Base-by-base conservation (phyloP, 164 flowering plant genomes). In the Chimonanthus salicifolius region DNA sequence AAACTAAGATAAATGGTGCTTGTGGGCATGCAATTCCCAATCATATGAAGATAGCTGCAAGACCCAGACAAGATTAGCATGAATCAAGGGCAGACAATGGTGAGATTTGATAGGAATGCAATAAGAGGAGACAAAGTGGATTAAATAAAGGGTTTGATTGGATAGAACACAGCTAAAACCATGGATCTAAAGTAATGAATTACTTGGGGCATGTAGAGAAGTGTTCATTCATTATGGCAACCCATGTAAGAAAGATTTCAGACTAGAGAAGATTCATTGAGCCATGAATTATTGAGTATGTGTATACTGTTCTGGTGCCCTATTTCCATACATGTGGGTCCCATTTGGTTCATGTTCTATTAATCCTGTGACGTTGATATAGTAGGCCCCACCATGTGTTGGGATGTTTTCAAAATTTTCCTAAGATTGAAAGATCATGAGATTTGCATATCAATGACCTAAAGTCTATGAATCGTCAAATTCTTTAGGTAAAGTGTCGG, bases 81-180 rank as follows among this genome's bases (percentile, higher is more conserved):
- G 74, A 79, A 83, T 74, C 80, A 78, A 82, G 84, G 86, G 77
- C 82, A 82, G 83, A 71, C 70, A 78, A 72, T 49, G 77, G 82
- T 58, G 20, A 47, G 54, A 75, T 76, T 80, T 78, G 79, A 79
- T 78, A 79, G 70, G 67, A 65, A 63, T 78, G 50, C 69, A 50
- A 67, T 62, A 70, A 58, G 13, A 72, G 82, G 74, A 68, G 82
- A 80, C 83, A 83, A 49, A 1, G 18, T 8, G 15, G 50, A 68
- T 72, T 73, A 80, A 64, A 69, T 68, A 75, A 72, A 60, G 18
- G n/a, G 68, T 47, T 60, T 69, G 68, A 74, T 69, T 49, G 70
- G 49, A 58, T 70, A 49, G 60, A 79, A 76, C 70, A 70, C 79
- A 51, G 65, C 73, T 50, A 60, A 72, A 63, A 62, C 66, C 73